Evolutionary conservation across 2,329 filamentous ascomycete species (phyloP).

Genomic region (Blastomyces silverae): DNA sequence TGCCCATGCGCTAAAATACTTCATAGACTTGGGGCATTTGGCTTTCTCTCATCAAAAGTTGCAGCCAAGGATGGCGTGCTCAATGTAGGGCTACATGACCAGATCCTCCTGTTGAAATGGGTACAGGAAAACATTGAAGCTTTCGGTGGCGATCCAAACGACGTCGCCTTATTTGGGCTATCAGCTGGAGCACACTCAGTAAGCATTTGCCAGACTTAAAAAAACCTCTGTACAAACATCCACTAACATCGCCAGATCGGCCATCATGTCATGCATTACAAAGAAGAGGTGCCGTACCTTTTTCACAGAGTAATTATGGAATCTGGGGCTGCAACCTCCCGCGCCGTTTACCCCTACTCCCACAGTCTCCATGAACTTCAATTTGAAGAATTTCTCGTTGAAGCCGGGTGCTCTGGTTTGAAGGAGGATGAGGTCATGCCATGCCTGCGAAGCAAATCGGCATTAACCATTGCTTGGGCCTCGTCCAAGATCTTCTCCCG

Average conservation of each 20-base stretch:
- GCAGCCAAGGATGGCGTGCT: constrained; percentile 50
- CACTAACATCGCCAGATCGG: constrained; percentile 48
- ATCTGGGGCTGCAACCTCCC: constrained; percentile 43
- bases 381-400: constrained; percentile 39
- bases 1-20: not conserved
- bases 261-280: constrained; percentile 56
- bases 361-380: constrained; percentile 41
- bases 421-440: constrained; percentile 33
- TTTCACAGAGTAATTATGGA: constrained; percentile 46
- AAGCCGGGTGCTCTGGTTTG: constrained; percentile 31
- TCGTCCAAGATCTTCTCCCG: constrained; percentile 41
- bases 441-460: constrained; percentile 40
- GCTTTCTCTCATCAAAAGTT: constrained; percentile 57
- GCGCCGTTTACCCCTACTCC: constrained; percentile 41
- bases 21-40: constrained; percentile 45
- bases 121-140: constrained; percentile 28
- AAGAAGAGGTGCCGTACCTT: constrained; percentile 29
- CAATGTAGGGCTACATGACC: constrained; percentile 35
- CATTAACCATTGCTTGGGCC: constrained; percentile 34
- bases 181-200: constrained; percentile 50
- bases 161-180: constrained; percentile 37
- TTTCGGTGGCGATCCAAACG: constrained; percentile 28
- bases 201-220: constrained; percentile 20
- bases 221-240: not conserved
- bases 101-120: constrained; percentile 33